A percentile compares a stretch with the other conserved stretches of the same genome.
Evolutionary conservation across 768 basidiomycete genomes (phyloP).

Genomic region (Leccinum sublutescens): DNA sequence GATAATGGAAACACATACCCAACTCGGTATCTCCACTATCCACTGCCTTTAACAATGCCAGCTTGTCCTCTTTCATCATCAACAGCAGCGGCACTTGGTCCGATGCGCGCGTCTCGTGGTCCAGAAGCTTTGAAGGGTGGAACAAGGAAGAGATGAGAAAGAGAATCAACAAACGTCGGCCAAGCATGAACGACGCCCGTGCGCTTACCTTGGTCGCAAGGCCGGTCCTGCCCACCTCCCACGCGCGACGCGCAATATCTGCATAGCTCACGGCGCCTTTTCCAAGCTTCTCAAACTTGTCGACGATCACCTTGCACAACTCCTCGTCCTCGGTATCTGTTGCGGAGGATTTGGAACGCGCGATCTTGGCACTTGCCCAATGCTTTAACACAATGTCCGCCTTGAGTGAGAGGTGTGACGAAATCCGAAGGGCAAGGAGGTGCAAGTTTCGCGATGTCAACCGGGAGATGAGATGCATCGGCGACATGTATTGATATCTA

Average conservation of each 20-base stretch:
- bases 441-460: slow-evolving; percentile 87
- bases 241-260: slow-evolving; percentile 91
- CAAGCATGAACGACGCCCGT: neutral
- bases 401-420: slow-evolving; percentile 76
- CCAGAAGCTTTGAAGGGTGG: slow-evolving; percentile 61
- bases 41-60: slow-evolving; percentile 86
- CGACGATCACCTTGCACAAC: slow-evolving; percentile 79
- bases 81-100: slow-evolving; percentile 94
- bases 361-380: slow-evolving; percentile 94
- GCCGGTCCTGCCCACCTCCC: slow-evolving; percentile 79
- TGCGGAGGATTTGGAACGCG: slow-evolving; percentile 60
- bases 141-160: neutral
- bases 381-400: slow-evolving; percentile 88
- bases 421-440: slow-evolving; percentile 88
- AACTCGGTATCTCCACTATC: slow-evolving; percentile 96
- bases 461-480: slow-evolving; percentile 75
- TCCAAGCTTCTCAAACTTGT: slow-evolving; percentile 84
- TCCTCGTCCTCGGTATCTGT: slow-evolving; percentile 71
- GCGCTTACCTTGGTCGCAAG: slow-evolving; percentile 76
- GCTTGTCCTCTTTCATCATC: slow-evolving; percentile 89
- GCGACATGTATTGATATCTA: slow-evolving; percentile 82
- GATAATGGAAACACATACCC: slow-evolving; percentile 46
- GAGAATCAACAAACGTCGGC: neutral
- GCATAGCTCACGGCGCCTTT: slow-evolving; percentile 84
- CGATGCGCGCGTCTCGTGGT: slow-evolving; percentile 82